phyloP scores from a whole-genome alignment of 2,329 filamentous ascomycete genomes.

The Ophiosphaerella korrae region DNA sequence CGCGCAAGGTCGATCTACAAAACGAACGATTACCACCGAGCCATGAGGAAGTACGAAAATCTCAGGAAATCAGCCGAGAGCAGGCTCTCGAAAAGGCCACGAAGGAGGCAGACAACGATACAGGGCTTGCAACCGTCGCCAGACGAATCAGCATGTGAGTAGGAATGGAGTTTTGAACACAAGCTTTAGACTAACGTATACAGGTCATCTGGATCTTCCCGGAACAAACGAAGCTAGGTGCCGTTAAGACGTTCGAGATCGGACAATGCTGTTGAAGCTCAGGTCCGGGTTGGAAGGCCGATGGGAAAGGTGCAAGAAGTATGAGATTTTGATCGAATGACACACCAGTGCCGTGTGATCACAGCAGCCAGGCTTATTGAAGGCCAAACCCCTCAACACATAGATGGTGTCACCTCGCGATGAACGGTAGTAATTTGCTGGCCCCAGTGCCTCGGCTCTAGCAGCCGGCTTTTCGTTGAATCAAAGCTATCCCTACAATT shows the following conservation, averaged over 20 bases:
- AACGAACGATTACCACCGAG: conserved; percentile 93
- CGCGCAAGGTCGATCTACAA: conserved; percentile 93
- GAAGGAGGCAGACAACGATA: conserved; percentile 89
- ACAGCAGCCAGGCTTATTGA: conserved; percentile 36
- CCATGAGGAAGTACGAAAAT: conserved; percentile 86
- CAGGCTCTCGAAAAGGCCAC: conserved; percentile 85
- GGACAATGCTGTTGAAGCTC: conserved; percentile 9
- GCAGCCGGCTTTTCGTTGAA: conserved; percentile 31
- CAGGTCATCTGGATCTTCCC: conserved; percentile 50
- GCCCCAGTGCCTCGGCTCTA: conserved; percentile 22
- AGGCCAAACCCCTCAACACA: conserved; percentile 28
- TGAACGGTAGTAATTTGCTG: conserved; percentile 38
- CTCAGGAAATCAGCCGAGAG: conserved; percentile 78
- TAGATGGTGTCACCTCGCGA: conserved; percentile 35
- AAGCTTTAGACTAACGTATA: conserved; percentile 12
- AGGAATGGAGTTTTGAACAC: background rate
- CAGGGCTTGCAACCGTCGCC: conserved; percentile 82
- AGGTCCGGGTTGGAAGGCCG: background rate
- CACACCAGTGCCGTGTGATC: conserved; percentile 28
- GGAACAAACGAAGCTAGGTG: conserved; percentile 40
- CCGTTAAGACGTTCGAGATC: conserved; percentile 24
- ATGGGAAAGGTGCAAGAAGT: conserved; percentile 6
- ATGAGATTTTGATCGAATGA: conserved; percentile 17
- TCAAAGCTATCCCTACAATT: conserved; percentile 19
- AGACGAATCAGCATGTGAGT: conserved; percentile 95